Base-by-base conservation (phyloP, 2,329 filamentous ascomycete genomes). In the Xylariaceae sp. region DNA sequence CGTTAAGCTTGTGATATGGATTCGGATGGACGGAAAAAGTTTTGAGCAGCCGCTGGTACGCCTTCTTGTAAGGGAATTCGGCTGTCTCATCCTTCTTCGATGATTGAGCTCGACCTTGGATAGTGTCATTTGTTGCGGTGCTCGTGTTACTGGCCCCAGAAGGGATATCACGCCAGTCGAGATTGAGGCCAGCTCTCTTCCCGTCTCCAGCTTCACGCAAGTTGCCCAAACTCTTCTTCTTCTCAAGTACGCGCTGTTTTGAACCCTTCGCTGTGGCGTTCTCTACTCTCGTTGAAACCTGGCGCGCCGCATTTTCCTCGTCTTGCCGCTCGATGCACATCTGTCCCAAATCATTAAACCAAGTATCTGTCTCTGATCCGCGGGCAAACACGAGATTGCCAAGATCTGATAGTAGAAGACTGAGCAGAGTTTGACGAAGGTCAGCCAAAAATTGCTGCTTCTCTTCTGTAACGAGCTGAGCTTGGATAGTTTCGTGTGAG, bases 1-100 rank as follows among this genome's bases (percentile, higher is more conserved):
- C 85, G 50, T 85, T 83, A 11, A 98, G 75, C 64, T 98, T 98
- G 17, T 80, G 76, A 52, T 86, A 86, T 0, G 93, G 93, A 57
- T 93, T 95, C 0, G 88, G 87, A 51, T 94, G 87, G 3, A 90
- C 87, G 32, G 87, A 89, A 53, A 98, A 95, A 68, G 89, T 89
- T 49, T 81, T 82, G 24, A 97, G 72, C 1, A 97, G 72, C 11
- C 84, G 81, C 50, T 81, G 76, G 58, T 95, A 96, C 1, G 89
- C 86, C 51, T 81, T 79, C 38, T 80, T 80, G 59, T 91, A 96
- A 0, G 87, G 87, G 53, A 95, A 95, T 30, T 86, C 81, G 2
- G 65, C 49, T 3, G 58, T 61, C 16, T 55, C 57, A 11, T 63
- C 62, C 46, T 61, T 72, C 44, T 38, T 57, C 11, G 53, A 44